phyloP scores from a whole-genome alignment of 768 basidiomycete genomes.

The Mycena rebaudengoi region DNA sequence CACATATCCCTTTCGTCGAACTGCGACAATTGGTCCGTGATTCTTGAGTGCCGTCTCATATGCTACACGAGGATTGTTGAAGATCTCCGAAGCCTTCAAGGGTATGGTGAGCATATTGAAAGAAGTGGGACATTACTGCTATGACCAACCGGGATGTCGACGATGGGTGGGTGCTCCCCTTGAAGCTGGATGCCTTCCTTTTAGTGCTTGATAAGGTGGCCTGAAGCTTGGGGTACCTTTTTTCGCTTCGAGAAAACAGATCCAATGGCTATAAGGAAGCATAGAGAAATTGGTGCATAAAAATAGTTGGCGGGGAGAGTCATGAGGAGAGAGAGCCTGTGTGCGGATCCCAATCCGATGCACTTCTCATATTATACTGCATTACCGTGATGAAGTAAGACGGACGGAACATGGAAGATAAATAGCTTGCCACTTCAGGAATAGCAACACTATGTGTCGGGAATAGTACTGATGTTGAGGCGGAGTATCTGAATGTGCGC shows the following conservation, averaged over 20 bases:
- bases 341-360: too few species aligned
- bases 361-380: background rate
- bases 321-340: background rate
- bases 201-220: too few species aligned
- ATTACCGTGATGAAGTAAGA: background rate
- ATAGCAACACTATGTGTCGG: too few species aligned
- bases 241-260: background rate
- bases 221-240: conserved; percentile 3
- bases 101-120: background rate
- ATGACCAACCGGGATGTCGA: conserved; percentile 24
- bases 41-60: conserved; percentile 40
- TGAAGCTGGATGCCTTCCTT: background rate
- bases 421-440: too few species aligned
- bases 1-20: conserved; percentile 40
- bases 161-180: conserved; percentile 23
- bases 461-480: too few species aligned
- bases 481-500: too few species aligned
- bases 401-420: background rate
- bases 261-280: background rate
- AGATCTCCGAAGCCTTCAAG: conserved; percentile 34
- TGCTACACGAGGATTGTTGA: conserved; percentile 37
- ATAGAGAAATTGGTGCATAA: background rate
- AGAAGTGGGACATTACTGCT: background rate
- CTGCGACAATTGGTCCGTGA: conserved; percentile 41
- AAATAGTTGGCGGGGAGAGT: background rate